Evolutionary conservation across 75 land plant species (phyloP).

Genomic region (Picea glauca): DNA sequence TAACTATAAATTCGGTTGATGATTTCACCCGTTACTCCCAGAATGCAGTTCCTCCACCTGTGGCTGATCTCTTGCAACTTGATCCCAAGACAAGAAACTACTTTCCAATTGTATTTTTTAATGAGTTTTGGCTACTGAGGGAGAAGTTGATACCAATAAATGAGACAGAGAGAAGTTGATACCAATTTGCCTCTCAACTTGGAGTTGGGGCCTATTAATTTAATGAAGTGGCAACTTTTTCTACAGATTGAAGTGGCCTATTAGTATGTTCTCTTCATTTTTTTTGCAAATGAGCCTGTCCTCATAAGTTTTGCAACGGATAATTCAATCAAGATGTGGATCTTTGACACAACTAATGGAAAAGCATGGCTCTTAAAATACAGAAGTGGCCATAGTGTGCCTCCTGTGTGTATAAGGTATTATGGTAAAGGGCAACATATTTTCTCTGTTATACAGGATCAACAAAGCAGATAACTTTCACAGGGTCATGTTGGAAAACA

Average conservation of each 20-base stretch:
- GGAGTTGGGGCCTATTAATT: slow-evolving; percentile 84
- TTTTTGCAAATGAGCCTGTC: slow-evolving; percentile 92
- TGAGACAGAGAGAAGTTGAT: slow-evolving; percentile 69
- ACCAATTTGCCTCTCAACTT: slow-evolving; percentile 66
- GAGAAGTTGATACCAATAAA: slow-evolving; percentile 85
- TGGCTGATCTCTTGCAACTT: slow-evolving; percentile 63
- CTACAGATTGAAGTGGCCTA: slow-evolving; percentile 60
- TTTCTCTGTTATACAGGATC: too few relatives aligned
- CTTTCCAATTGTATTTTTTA: slow-evolving; percentile 84
- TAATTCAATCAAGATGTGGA: slow-evolving; percentile 99
- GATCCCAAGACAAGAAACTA: slow-evolving; percentile 69
- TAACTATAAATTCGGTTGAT: slow-evolving; percentile 90
- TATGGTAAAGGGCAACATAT: too few relatives aligned
- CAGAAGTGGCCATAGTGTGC: slow-evolving; percentile 99
- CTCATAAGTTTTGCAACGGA: slow-evolving; percentile 86
- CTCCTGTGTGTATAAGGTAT: slow-evolving; percentile 87
- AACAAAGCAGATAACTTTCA: too few relatives aligned
- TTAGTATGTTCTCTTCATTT: slow-evolving; percentile 79
- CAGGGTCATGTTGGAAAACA: too few relatives aligned
- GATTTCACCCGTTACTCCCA: slow-evolving; percentile 73
- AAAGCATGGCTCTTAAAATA: slow-evolving; percentile 87
- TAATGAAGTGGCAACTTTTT: slow-evolving; percentile 94
- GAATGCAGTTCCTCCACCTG: slow-evolving; percentile 64
- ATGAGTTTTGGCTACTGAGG: slow-evolving; percentile 94
- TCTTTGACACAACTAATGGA: slow-evolving; percentile 93